Percentiles rank a stretch among this genome's conserved stretches.
Conservation (phyloP, 2,329 filamentous ascomycete species). For the Fusarium tupiense region DNA sequence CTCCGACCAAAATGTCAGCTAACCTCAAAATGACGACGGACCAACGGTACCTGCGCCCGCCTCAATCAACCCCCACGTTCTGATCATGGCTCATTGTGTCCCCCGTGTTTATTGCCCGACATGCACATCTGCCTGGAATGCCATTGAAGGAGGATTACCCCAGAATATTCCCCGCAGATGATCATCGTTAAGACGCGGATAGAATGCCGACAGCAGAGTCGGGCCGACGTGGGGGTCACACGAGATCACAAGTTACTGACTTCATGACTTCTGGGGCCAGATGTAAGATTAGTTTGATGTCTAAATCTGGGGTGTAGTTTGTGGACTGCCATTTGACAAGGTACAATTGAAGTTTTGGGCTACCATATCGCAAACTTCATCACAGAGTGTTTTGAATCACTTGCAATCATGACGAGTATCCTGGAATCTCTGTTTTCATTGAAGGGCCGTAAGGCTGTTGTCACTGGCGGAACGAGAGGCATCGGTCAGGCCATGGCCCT, state of each 20-base stretch:
- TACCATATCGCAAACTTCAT: not conserved
- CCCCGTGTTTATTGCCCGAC: conserved; percentile 10
- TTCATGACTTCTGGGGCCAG: not conserved
- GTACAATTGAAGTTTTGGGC: rapidly evolving
- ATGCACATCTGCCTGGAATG: not conserved
- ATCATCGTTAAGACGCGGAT: not conserved
- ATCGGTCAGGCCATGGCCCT: conserved; percentile 67
- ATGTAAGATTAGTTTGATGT: not conserved
- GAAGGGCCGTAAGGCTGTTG: conserved; percentile 63
- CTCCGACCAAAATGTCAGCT: not conserved
- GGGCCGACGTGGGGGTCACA: not conserved
- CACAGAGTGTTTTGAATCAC: no score
- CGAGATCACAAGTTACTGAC: not conserved
- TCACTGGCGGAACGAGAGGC: conserved; percentile 66
- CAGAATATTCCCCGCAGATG: not conserved
- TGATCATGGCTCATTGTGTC: not conserved
- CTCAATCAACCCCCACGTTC: not conserved
- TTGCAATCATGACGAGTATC: not conserved
- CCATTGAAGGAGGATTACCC: not conserved
- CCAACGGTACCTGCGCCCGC: not conserved
- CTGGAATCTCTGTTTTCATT: conserved; percentile 58
- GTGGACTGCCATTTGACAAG: not conserved
- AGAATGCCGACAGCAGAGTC: not conserved
- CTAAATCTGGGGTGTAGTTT: not conserved
- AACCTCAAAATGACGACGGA: not conserved